Conservation (phyloP, 495 filamentous ascomycete species). For the Penicillium soppii region DNA sequence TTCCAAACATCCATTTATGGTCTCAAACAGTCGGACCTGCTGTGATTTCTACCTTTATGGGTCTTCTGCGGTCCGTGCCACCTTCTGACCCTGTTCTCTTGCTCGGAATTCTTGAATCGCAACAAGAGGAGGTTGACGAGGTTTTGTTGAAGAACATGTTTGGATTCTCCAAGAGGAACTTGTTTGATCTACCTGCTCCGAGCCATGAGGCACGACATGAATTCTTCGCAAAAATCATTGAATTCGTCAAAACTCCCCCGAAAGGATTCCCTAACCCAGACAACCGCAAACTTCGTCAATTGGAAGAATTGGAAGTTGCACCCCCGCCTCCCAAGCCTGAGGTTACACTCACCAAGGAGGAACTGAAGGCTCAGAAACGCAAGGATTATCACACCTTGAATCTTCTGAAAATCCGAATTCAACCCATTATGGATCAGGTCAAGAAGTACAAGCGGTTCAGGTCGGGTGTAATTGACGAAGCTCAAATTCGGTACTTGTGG, state of each 20-base stretch:
- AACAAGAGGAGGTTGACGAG: conserved; percentile 53
- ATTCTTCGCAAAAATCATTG: conserved; percentile 72
- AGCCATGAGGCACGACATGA: conserved; percentile 62
- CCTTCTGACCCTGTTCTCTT: conserved; percentile 87
- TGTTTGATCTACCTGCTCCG: conserved; percentile 66
- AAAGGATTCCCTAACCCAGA: conserved; percentile 81
- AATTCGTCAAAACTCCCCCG: conserved; percentile 73
- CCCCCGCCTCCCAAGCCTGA: conserved; percentile 63
- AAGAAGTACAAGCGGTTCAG: conserved; percentile 85
- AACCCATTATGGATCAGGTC: conserved; percentile 94
- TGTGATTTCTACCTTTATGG: conserved; percentile 74
- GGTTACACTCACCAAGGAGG: conserved; percentile 61
- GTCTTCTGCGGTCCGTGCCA: conserved; percentile 72
- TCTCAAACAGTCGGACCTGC: conserved; percentile 64
- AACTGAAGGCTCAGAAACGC: conserved; percentile 76
- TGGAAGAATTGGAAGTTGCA: conserved; percentile 74
- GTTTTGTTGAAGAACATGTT: conserved; percentile 76
- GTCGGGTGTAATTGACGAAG: conserved; percentile 70
- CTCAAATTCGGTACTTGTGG: conserved; percentile 72
- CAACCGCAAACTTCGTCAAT: conserved; percentile 78
- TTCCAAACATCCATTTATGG: conserved; percentile 88
- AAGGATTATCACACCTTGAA: conserved; percentile 79
- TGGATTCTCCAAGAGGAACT: conserved; percentile 76
- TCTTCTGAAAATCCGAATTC: conserved; percentile 78
- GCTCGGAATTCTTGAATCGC: conserved; percentile 73